These are phyloP conservation scores for Chrysoporthe cubensis DNA, from an alignment of 2,329 filamentous ascomycete genomes.

Conservation along the genomic window DNA sequence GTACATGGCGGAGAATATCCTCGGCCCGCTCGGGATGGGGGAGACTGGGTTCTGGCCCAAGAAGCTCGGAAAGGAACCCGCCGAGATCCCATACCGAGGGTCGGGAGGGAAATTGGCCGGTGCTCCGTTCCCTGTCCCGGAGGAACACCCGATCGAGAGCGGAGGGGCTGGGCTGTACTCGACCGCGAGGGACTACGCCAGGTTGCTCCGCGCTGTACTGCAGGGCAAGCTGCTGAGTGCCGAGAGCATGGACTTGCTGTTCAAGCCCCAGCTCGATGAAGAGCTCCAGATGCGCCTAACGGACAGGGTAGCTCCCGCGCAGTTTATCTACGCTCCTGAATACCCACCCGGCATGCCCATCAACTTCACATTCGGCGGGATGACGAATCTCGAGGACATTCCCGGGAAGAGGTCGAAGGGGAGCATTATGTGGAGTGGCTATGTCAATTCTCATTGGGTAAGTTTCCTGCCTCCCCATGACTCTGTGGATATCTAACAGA, in stretches of 20 bases:
- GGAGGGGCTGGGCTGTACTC: constrained; percentile 35
- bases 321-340: constrained; percentile 7
- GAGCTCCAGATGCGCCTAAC: constrained; percentile 28
- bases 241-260: constrained; percentile 30
- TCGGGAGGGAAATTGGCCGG: not conserved
- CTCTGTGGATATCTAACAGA: not conserved
- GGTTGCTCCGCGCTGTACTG: constrained; percentile 29
- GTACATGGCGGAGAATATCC: constrained; percentile 34
- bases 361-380: constrained; percentile 21
- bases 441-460: constrained; percentile 23
- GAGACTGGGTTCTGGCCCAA: constrained; percentile 34
- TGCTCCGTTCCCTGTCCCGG: constrained; percentile 14
- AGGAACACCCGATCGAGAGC: constrained; percentile 28
- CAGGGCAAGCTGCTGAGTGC: constrained; percentile 27
- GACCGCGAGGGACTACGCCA: constrained; percentile 31
- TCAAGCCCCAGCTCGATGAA: constrained; percentile 31
- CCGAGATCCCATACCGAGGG: constrained; percentile 14
- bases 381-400: constrained; percentile 23
- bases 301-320: not conserved
- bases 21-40: constrained; percentile 30
- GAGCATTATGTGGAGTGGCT: constrained; percentile 25
- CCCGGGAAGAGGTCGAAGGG: constrained; percentile 21
- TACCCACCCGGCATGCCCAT: constrained; percentile 6
- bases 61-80: constrained; percentile 2
- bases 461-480: not conserved